phyloP scores from a whole-genome alignment of 1,284 basidiomycete species.

The Pisolithus thermaeus region DNA sequence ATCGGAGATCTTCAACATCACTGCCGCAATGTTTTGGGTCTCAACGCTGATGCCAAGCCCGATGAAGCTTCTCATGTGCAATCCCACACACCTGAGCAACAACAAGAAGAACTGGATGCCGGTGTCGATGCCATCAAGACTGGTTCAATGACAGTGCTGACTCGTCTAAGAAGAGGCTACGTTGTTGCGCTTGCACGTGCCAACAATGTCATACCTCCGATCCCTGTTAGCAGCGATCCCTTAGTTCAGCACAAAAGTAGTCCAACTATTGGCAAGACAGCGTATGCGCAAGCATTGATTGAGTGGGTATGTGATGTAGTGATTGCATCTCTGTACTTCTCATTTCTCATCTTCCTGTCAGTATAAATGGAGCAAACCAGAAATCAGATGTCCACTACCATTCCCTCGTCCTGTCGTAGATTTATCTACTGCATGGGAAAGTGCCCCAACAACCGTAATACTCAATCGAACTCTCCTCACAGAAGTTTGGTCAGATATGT shows the following conservation, averaged over 20 bases:
- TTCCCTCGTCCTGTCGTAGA: neutral
- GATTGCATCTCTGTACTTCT: too few relatives aligned
- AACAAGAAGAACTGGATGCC: neutral
- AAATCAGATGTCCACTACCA: neutral
- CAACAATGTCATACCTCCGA: neutral
- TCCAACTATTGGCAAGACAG: neutral
- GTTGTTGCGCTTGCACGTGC: neutral
- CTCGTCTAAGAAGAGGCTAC: neutral
- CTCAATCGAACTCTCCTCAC: neutral
- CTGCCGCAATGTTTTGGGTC: conserved; percentile 19
- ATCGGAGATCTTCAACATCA: conserved; percentile 28
- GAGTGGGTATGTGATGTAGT: too few relatives aligned
- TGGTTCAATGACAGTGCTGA: neutral
- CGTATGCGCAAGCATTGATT: too few relatives aligned
- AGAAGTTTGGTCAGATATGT: conserved; percentile 2
- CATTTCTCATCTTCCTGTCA: neutral
- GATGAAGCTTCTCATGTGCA: too few relatives aligned
- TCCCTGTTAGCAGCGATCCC: neutral
- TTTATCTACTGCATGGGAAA: neutral
- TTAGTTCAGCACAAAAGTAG: neutral
- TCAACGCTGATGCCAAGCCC: conserved; percentile 6
- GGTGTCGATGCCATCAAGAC: neutral
- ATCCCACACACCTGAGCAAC: neutral
- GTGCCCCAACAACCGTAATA: neutral
- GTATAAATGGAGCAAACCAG: neutral